Conservation (phyloP, 257 asterid genomes). For the Capsicum rhomboideum region DNA sequence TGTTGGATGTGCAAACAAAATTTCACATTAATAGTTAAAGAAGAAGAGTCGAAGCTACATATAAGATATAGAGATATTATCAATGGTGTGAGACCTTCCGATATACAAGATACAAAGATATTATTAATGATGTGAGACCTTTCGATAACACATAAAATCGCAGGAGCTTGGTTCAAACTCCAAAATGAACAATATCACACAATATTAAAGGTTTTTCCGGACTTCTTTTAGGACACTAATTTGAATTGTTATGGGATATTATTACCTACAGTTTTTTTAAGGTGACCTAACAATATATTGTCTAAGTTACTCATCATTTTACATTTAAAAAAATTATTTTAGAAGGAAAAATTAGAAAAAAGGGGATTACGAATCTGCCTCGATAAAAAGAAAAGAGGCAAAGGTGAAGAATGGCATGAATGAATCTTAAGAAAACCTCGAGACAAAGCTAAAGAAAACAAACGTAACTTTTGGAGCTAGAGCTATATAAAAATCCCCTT, state of each 20-base stretch:
- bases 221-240: neutral
- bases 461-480: neutral
- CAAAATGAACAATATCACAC: too few species aligned
- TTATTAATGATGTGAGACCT: too few species aligned
- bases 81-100: too few species aligned
- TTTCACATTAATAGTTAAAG: too few species aligned
- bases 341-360: neutral
- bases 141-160: neutral
- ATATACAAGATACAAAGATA: too few species aligned
- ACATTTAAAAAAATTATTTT: too few species aligned
- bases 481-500: neutral
- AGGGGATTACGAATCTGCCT: neutral
- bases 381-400: neutral
- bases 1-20: neutral
- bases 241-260: neutral
- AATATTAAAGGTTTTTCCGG: too few species aligned
- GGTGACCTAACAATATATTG: neutral
- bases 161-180: neutral
- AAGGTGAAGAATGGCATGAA: neutral
- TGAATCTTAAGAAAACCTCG: neutral
- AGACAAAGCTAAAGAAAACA: constrained; percentile 2
- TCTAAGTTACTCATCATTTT: too few species aligned
- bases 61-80: neutral
- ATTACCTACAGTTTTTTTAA: neutral
- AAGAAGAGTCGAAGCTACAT: neutral